A percentile compares a stretch with the other conserved stretches of the same genome.
These are phyloP conservation scores for Aphanomyces cochlioides DNA, from an alignment of 352 stramenopile species.

Conservation along the genomic window DNA sequence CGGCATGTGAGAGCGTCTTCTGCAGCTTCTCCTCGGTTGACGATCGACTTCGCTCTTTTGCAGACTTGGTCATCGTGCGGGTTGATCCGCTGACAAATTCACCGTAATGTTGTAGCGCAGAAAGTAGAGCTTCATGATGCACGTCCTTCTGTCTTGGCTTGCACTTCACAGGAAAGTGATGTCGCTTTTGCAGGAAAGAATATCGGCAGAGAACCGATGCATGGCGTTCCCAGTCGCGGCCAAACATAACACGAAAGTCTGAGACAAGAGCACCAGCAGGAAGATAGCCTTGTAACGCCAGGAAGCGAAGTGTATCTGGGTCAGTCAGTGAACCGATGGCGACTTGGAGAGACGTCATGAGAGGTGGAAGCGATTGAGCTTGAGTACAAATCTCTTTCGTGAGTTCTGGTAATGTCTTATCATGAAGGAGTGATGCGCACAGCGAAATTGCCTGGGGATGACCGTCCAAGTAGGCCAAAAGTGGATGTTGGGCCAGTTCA, in stretches of 20 bases:
- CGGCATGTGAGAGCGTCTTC: constrained; percentile 66
- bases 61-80: neutral
- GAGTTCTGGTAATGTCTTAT: constrained; percentile 66
- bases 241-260: constrained; percentile 76
- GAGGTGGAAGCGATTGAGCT: constrained; percentile 54
- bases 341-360: constrained; percentile 69
- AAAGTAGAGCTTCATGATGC: constrained; percentile 62
- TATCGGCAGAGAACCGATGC: constrained; percentile 68
- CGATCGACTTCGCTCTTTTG: constrained; percentile 20
- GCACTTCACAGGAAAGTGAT: constrained; percentile 32
- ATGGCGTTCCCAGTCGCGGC: constrained; percentile 53
- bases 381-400: constrained; percentile 68
- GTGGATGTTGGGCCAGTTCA: constrained; percentile 54
- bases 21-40: constrained; percentile 48
- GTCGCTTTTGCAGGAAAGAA: constrained; percentile 54
- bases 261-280: constrained; percentile 67
- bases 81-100: constrained; percentile 58
- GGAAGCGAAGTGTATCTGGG: constrained; percentile 68
- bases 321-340: constrained; percentile 69
- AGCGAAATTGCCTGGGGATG: constrained; percentile 78
- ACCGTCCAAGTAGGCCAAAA: constrained; percentile 77
- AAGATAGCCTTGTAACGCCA: constrained; percentile 62
- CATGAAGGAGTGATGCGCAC: constrained; percentile 65
- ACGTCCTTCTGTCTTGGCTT: constrained; percentile 36
- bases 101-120: constrained; percentile 59